Percentiles rank a stretch among this genome's conserved stretches.
Evolutionary conservation across 2,329 filamentous ascomycete genomes (phyloP).

Genomic region (Aureobasidium sp.): DNA sequence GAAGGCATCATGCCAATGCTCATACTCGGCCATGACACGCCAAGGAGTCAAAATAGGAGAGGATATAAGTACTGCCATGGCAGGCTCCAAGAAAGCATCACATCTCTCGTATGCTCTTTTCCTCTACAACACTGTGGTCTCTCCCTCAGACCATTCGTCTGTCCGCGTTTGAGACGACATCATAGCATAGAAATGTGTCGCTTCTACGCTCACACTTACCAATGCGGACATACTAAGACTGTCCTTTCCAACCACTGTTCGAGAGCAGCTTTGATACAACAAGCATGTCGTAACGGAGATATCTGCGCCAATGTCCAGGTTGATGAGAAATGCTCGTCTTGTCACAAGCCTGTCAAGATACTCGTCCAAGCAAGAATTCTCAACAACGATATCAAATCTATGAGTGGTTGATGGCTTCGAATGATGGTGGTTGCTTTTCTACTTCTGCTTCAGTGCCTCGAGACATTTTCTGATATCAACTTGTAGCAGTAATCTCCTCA

Average conservation of each 20-base stretch:
- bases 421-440: not conserved
- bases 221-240: constrained; percentile 36
- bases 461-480: not conserved
- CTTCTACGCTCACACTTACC: constrained; percentile 39
- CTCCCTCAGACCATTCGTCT: too few relatives aligned
- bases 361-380: not conserved
- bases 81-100: not conserved
- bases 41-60: not conserved
- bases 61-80: not conserved
- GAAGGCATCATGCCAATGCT: not conserved
- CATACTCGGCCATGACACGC: not conserved
- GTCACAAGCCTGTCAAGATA: constrained; percentile 14
- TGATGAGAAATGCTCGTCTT: constrained; percentile 24
- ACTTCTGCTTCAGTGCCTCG: not conserved
- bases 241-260: constrained; percentile 28
- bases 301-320: constrained; percentile 30
- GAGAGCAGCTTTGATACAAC: constrained; percentile 24
- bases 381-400: not conserved
- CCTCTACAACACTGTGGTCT: not conserved
- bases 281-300: constrained; percentile 23
- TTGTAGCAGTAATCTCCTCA: not conserved
- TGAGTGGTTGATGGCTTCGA: not conserved
- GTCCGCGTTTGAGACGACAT: not conserved
- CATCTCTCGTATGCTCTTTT: not conserved
- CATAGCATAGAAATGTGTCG: constrained; percentile 30